Base-by-base conservation (phyloP, 768 basidiomycete species). In the Kwoniella sp. region DNA sequence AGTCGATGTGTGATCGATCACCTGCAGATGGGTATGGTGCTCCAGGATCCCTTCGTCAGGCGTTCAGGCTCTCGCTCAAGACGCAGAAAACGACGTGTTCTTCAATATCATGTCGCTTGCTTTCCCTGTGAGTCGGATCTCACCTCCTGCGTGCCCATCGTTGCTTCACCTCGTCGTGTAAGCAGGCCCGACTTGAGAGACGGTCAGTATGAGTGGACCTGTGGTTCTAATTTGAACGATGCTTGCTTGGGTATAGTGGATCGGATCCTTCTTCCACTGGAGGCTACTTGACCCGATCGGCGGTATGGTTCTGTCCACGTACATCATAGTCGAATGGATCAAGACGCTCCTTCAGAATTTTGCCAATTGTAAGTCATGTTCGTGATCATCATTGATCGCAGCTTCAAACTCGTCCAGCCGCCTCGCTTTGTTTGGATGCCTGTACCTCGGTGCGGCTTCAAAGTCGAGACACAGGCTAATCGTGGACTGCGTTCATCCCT, bases 51-150 rank as follows among this genome's bases (percentile, higher is more conserved):
- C 77, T 7, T 77, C 75, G 1, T 77, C 78, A 0, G 71, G 73
- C 0, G 79, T 81, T 2, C 74, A 80, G 65, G 82, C 82, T 15
- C 64, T 82, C 13, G 79, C 81, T 17, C 82, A 82, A 58, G 82
- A 82, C 57, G 82, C 82, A 2, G 78, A 82, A 68, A 82, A 81
- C 59, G 82, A 82, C 59, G 79, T 80, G 1, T 76, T 76, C 26
- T 81, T 82, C 77, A 82, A 82, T 68, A 65, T 77, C 29, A 80
- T 82, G 71, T 82, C 81, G 12, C 69, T 82, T 7, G 64, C 80
- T 12, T 82, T 82, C 60, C 82, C 82, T 0, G 75, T 77, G 56
- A 40, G 74, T 55, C 29, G 26, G 24, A 10, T 59, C 21, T 30
- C 15, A 19, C 22, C 13, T 44, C 49, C 10, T n/a, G n/a, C 1